A percentile compares a stretch with the other conserved stretches of the same genome.
These are phyloP conservation scores for Diaporthe velutina DNA, from an alignment of 2,329 filamentous ascomycete genomes.

Conservation along the genomic window DNA sequence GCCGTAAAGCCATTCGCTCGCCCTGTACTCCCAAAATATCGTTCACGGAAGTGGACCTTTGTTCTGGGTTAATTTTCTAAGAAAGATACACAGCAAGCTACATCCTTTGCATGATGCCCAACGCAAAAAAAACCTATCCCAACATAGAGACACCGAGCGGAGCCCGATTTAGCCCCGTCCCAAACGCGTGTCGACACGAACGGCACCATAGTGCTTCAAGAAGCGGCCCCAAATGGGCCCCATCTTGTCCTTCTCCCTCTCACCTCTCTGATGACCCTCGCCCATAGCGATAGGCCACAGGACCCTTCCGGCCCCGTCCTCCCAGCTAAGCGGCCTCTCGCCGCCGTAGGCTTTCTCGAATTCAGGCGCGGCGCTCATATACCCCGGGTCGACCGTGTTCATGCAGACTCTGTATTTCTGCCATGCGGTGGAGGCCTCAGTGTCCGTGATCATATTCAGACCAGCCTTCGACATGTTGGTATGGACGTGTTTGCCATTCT, in stretches of 20 bases:
- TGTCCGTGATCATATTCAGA: constrained; percentile 57
- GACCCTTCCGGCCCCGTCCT: constrained; percentile 52
- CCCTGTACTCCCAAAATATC: accelerated
- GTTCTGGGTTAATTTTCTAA: accelerated
- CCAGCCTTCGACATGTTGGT: constrained; percentile 57
- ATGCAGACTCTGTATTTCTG: constrained; percentile 48
- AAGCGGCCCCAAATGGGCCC: constrained; percentile 16
- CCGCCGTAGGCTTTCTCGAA: constrained; percentile 43
- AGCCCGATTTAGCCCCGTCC: background rate
- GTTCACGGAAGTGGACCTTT: background rate
- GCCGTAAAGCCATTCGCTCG: too few species aligned
- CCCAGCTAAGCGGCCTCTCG: constrained; percentile 52
- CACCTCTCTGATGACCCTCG: background rate
- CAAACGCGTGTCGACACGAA: constrained; percentile 1
- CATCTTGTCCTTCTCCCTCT: background rate
- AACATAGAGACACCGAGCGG: background rate
- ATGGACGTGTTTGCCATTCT: constrained; percentile 52
- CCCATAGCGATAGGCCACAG: constrained; percentile 49
- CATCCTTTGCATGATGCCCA: background rate
- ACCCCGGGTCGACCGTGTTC: constrained; percentile 54
- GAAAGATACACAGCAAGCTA: background rate
- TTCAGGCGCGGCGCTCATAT: constrained; percentile 53
- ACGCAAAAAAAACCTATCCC: too few species aligned
- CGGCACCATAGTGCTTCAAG: constrained; percentile 10
- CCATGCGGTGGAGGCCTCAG: constrained; percentile 50